Base-by-base conservation (phyloP, 2,329 filamentous ascomycete genomes). In the Alternaria consortialis region DNA sequence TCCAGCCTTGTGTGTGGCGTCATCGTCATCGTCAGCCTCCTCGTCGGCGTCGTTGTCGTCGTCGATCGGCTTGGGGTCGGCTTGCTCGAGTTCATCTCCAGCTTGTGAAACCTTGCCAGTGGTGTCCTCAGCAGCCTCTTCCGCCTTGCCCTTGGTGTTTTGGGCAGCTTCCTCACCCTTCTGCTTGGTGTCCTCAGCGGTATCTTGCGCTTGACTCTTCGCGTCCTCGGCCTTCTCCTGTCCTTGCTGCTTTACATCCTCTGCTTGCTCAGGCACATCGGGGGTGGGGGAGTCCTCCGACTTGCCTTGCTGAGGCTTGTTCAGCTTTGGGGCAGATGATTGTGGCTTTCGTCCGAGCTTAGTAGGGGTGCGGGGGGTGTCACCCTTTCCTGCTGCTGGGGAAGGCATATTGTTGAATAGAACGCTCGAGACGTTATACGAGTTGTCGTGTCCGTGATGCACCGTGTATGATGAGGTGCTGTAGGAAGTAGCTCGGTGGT, bases 311-410 rank as follows among this genome's bases (percentile, higher is more conserved):
- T 70, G 63, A 37, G 71, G 68, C 74, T 78, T 74, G 72, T 82
- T 80, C 55, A 82, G 73, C 73, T 82, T 82, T 43, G 79, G 77
- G 23, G 77, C 77, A 60, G 76, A 65, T 65, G 71, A 68, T 64
- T 80, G 78, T 57, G 79, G 73, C 75, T 82, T 82, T 65, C 81
- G 73, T 63, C 80, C 79, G 65, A 84, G 79, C 78, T 84, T 84
- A 47, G 83, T 84, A 37, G 83, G 82, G 63, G 83, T 84, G 76
- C 82, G 82, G 68, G 82, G 83, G 64, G 76, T 74, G 52, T 79
- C 79, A 74, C 79, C 74, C 79, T 83, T 84, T 74, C 82, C 82
- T 66, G 83, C 82, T 67, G 83, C 82, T 71, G 83, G 82, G 60
- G 83, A 84, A 72, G 82, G 82, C 83, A 84, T 84, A 54, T 67